phyloP scores from a whole-genome alignment of 2,329 filamentous ascomycete genomes.

The Nigrospora oryzae region DNA sequence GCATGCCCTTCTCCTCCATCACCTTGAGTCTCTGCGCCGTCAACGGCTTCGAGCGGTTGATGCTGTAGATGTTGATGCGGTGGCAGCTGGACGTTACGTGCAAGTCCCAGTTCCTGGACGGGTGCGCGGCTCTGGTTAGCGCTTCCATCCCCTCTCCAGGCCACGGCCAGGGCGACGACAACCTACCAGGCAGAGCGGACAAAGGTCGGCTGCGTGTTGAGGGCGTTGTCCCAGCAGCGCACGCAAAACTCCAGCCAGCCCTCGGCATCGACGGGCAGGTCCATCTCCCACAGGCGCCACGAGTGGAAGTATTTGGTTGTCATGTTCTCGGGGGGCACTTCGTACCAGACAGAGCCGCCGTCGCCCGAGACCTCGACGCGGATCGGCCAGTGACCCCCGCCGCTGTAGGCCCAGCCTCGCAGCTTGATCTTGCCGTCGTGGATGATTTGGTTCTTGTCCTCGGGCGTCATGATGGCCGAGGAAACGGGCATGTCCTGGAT shows the following conservation, averaged over 20 bases:
- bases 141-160: too few species aligned
- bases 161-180: neutral
- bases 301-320: slow-evolving; percentile 53
- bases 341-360: slow-evolving; percentile 57
- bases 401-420: slow-evolving; percentile 51
- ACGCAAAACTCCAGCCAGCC: slow-evolving; percentile 52
- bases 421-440: slow-evolving; percentile 50
- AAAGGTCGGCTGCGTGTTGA: slow-evolving; percentile 51
- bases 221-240: slow-evolving; percentile 52
- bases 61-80: slow-evolving; percentile 52
- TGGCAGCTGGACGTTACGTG: slow-evolving; percentile 58
- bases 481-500: slow-evolving; percentile 68
- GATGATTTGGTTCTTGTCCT: slow-evolving; percentile 50
- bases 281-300: slow-evolving; percentile 57
- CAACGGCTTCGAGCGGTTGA: slow-evolving; percentile 40
- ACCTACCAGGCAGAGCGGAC: slow-evolving; percentile 42
- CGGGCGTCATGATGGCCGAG: slow-evolving; percentile 57
- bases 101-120: slow-evolving; percentile 50
- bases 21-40: slow-evolving; percentile 42
- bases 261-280: slow-evolving; percentile 53
- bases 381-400: slow-evolving; percentile 51
- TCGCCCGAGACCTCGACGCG: slow-evolving; percentile 56
- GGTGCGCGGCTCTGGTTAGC: too few species aligned
- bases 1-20: slow-evolving; percentile 37
- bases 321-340: slow-evolving; percentile 50